Evolutionary conservation across 2,329 filamentous ascomycete genomes (phyloP), one percentile per base, ranked within the genome.

Genomic region (Dothidotthia symphoricarpi): DNA sequence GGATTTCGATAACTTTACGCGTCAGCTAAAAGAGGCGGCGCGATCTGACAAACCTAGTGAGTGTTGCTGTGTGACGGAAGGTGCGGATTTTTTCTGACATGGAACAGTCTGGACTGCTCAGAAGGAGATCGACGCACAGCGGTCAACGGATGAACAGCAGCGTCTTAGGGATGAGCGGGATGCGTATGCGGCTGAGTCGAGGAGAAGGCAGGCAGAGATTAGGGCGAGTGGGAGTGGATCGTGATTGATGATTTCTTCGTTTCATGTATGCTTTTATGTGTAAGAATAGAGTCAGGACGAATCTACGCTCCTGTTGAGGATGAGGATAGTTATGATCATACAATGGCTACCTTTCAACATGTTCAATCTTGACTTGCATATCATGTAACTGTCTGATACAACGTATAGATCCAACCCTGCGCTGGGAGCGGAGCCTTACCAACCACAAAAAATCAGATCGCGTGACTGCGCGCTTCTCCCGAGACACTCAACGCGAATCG

Each of bases 31-130:
- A 75, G 81, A 91, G 56, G 88, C 90, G 66, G 86, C 88, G 16
- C 94, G 90, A 72, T 93, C 85, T 11, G 85, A 95, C 62, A 95
- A 91, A 71, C 87, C 87, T 28, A 95, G 89, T 95, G 75, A 45
- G 84, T 33, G 11, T 27, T 28, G 6, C 12, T 17, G 15, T 32
- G 6, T 11, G 11, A 9, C 4, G 8, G 16, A 3, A 4, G 22
- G 8, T 17, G 8, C 11, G 6, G 11, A 15, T 10, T 16, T 31
- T 16, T 28, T 15, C 31, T 62, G 30, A 62, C 31, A 16, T 15
- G 26, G 8, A 28, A 17, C 31, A 67, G 64, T 67, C 39, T 67
- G 64, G 64, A 46, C 41, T 31, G 63, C 51, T 33, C 58, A 61
- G 35, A 64, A 64, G 43, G 61, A 64, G 42, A 53, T 51, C 35